These are phyloP conservation scores for Adenanthera pavonina DNA, from an alignment of 306 rosid species.

Conservation along the genomic window DNA sequence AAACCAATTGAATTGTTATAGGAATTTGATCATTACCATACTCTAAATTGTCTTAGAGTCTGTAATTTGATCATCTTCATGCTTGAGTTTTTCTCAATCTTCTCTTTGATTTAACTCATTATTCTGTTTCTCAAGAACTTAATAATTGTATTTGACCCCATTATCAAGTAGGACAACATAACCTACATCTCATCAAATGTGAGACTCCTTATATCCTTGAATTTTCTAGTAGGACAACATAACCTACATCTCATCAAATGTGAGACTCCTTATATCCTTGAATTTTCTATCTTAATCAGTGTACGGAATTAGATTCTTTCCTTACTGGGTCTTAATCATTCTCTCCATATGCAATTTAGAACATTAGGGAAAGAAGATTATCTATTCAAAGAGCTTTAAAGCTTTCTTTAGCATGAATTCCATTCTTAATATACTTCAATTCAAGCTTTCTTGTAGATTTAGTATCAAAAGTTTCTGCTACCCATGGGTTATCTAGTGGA, in stretches of 20 bases:
- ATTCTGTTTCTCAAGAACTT: constrained; percentile 4
- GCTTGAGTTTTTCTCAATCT: not conserved
- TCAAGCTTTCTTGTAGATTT: no score
- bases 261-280: not conserved
- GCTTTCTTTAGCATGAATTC: no score
- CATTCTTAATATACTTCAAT: no score
- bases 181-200: not conserved
- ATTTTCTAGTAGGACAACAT: not conserved
- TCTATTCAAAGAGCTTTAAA: no score
- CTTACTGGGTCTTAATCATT: no score
- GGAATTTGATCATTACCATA: constrained; percentile 18
- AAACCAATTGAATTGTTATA: not conserved
- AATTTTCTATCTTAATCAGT: not conserved
- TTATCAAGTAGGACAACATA: not conserved
- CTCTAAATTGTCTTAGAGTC: not conserved
- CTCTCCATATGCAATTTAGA: no score
- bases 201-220: not conserved
- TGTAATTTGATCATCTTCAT: not conserved
- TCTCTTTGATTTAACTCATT: not conserved
- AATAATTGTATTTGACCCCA: not conserved
- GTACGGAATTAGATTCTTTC: not conserved
- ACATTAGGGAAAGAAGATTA: no score
- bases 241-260: not conserved
- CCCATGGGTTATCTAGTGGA: no score
- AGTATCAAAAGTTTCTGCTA: no score